Percentiles rank a stretch among this genome's conserved stretches.
Evolutionary conservation across 2,329 filamentous ascomycete species (phyloP).

Genomic region (Fusarium napiforme): DNA sequence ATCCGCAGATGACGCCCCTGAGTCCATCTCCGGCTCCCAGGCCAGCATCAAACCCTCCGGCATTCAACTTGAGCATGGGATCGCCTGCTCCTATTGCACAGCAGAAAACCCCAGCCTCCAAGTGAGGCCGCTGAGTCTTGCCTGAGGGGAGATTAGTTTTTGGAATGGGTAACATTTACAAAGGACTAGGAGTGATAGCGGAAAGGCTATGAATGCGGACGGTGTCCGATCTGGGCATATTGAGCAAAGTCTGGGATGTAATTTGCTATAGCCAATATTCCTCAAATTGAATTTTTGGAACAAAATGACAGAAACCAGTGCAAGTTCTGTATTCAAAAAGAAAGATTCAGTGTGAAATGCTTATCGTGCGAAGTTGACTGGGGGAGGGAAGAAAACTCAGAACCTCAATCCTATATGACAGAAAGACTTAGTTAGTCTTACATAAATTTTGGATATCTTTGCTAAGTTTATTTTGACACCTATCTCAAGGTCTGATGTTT

Average conservation of each 20-base stretch:
- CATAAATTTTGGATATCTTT: too few species aligned
- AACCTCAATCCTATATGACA: too few species aligned
- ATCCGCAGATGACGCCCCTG: constrained; percentile 27
- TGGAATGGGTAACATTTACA: background rate
- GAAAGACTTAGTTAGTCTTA: too few species aligned
- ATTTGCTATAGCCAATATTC: background rate
- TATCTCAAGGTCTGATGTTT: too few species aligned
- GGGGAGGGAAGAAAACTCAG: too few species aligned
- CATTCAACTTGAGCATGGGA: background rate
- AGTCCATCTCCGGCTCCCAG: constrained; percentile 39
- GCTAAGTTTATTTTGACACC: too few species aligned
- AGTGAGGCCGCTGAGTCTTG: background rate
- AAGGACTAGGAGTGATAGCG: background rate
- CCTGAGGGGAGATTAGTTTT: background rate
- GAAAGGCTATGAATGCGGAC: background rate
- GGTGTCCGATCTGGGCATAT: background rate
- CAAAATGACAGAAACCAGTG: background rate
- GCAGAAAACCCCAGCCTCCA: background rate
- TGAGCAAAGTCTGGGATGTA: background rate
- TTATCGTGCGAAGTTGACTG: background rate
- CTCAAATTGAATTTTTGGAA: background rate
- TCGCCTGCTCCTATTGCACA: background rate
- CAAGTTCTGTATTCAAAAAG: background rate
- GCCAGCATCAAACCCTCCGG: background rate
- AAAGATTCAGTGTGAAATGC: background rate